phyloP scores from a whole-genome alignment of 2,329 filamentous ascomycete species.

The Trichoderma afroharzianum region DNA sequence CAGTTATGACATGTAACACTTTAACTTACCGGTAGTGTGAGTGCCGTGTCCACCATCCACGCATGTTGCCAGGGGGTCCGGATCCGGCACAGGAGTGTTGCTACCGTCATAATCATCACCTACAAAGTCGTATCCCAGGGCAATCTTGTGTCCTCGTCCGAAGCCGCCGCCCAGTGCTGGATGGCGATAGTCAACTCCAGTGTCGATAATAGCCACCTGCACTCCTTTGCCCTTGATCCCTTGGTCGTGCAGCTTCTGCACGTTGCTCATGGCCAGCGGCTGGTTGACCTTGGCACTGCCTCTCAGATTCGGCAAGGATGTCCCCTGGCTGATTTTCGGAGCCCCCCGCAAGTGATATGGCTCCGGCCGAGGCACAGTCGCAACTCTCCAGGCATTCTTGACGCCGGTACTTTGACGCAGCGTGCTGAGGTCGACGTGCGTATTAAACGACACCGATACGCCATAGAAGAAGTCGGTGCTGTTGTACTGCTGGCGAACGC shows the following conservation, averaged over 20 bases:
- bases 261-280: slow-evolving; percentile 16
- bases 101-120: slow-evolving; percentile 23
- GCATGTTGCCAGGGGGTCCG: slow-evolving; percentile 23
- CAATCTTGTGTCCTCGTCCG: slow-evolving; percentile 44
- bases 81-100: slow-evolving; percentile 20
- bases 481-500: slow-evolving; percentile 3
- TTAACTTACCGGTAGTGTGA: slow-evolving; percentile 16
- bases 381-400: slow-evolving; percentile 7
- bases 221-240: slow-evolving; percentile 20
- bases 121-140: slow-evolving; percentile 26
- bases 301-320: not conserved
- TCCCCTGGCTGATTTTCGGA: not conserved
- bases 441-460: not conserved
- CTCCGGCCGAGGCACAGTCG: not conserved
- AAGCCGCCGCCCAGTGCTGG: slow-evolving; percentile 58
- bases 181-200: slow-evolving; percentile 53
- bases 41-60: slow-evolving; percentile 23
- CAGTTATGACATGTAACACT: not conserved
- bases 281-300: not conserved
- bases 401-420: not conserved
- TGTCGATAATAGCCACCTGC: slow-evolving; percentile 18
- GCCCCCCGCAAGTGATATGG: not conserved
- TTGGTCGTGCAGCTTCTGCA: slow-evolving; percentile 18
- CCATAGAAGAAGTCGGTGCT: not conserved
- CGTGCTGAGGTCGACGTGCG: not conserved